phyloP scores from a whole-genome alignment of 2,329 filamentous ascomycete genomes.

The Botrytis tulipae region DNA sequence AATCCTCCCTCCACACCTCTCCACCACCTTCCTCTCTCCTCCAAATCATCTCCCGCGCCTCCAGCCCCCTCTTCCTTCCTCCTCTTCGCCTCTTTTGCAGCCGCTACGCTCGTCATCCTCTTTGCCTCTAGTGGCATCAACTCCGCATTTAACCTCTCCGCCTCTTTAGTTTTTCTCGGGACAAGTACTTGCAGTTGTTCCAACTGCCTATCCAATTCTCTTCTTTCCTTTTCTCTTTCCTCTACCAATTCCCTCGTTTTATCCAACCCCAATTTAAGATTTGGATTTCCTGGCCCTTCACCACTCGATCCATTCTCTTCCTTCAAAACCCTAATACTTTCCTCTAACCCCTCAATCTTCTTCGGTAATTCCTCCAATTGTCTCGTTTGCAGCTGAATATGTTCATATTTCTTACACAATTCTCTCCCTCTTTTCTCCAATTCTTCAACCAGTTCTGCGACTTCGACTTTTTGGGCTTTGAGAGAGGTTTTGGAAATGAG shows the following conservation, averaged over 20 bases:
- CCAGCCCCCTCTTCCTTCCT: constrained; percentile 65
- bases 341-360: constrained; percentile 50
- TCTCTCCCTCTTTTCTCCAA: constrained; percentile 65
- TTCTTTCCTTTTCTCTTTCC: constrained; percentile 50
- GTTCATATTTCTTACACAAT: constrained; percentile 55
- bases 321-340: constrained; percentile 47
- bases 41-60: constrained; percentile 69
- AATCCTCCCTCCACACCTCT: constrained; percentile 64
- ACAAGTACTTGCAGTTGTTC: constrained; percentile 60
- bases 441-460: constrained; percentile 68
- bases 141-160: constrained; percentile 66
- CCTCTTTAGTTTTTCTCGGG: constrained; percentile 64
- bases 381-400: constrained; percentile 48
- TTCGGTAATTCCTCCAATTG: constrained; percentile 52
- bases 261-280: constrained; percentile 54
- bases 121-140: constrained; percentile 66
- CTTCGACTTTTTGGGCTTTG: constrained; percentile 76
- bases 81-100: constrained; percentile 68
- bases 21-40: constrained; percentile 74
- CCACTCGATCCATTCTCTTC: constrained; percentile 44
- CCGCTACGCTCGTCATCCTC: constrained; percentile 60
- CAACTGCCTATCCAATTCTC: constrained; percentile 61
- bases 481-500: constrained; percentile 70
- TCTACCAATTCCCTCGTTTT: constrained; percentile 56
- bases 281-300: constrained; percentile 30